These are phyloP conservation scores for Waltergamsia citrina DNA, from an alignment of 2,329 filamentous ascomycete genomes.

Conservation along the genomic window DNA sequence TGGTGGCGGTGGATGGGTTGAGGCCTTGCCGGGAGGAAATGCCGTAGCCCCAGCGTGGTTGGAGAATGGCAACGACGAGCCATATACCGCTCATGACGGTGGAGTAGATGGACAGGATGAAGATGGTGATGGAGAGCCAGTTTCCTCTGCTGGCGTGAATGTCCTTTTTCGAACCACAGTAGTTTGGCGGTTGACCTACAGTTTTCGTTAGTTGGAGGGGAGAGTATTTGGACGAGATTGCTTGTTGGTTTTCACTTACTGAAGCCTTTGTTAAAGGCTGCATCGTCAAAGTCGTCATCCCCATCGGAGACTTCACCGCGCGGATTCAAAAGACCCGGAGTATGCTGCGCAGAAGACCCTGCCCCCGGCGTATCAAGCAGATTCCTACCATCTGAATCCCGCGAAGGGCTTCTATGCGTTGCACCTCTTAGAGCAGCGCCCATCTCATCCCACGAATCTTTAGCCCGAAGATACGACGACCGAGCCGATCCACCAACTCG, in stretches of 20 bases:
- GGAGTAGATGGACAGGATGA: slow-evolving; percentile 48
- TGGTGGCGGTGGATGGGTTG: slow-evolving; percentile 52
- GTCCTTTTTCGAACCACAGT: slow-evolving; percentile 20
- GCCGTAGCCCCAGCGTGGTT: slow-evolving; percentile 50
- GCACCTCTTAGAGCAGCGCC: too few species aligned
- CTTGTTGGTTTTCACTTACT: slow-evolving; percentile 9
- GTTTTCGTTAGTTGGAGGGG: too few species aligned
- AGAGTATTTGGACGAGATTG: not conserved
- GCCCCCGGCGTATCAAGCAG: not conserved
- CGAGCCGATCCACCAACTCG: too few species aligned
- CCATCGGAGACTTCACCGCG: not conserved
- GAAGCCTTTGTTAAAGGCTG: slow-evolving; percentile 18
- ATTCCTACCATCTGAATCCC: too few species aligned
- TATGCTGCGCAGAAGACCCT: not conserved
- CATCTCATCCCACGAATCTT: too few species aligned
- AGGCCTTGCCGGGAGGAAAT: slow-evolving; percentile 47
- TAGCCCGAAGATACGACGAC: too few species aligned
- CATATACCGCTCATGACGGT: slow-evolving; percentile 58
- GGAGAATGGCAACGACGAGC: slow-evolving; percentile 49
- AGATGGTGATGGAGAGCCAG: slow-evolving; percentile 40
- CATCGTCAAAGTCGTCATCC: slow-evolving; percentile 13
- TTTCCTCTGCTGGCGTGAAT: slow-evolving; percentile 20
- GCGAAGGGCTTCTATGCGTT: too few species aligned
- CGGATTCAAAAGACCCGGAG: not conserved
- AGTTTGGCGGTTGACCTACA: slow-evolving; percentile 17